Evolutionary conservation across 495 filamentous ascomycete species (phyloP), one percentile per base, ranked within the genome.

Genomic region (Xylaria telfairii): DNA sequence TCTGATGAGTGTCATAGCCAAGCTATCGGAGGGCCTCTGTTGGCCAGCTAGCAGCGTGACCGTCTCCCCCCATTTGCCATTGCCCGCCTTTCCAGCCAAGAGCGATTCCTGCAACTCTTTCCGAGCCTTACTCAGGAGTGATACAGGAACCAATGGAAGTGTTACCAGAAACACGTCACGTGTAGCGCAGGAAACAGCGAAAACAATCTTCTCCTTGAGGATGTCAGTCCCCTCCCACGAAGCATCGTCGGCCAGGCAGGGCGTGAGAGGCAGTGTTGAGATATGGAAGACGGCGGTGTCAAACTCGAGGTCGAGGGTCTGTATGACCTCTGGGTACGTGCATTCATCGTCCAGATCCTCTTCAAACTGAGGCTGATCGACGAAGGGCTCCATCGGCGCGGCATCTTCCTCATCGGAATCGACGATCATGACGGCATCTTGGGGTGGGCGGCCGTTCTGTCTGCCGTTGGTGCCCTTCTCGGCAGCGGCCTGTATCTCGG

Each of bases 341-440:
- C 84, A 69, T 49, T 76, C 75, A 65, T 80, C 66, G 46, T 73
- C 75, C 62, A 77, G 24, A 64, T 46, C 72, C 4, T 87, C 84
- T 69, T 87, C 80, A 61, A 85, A 84, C 32, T 86, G 77, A 56
- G 85, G 84, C 65, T 87, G 78, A 71, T 85, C 81, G 56, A 80
- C 74, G 54, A 83, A 84, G 0, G 56, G 28, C 39, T 72, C 73
- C 32, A 72, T 68, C 5, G 79, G 65, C 4, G 75, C 63, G 24
- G 71, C 53, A 13, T 81, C 79, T 59, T 95, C 93, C 42, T 95
- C 92, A 71, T 96, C 92, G 0, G 92, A 94, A 76, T 93, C 91
- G 49, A 93, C 87, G 46, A 93, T 86, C 88, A 96, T 93, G 39
- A 95, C 83, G 2, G 86, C 83, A 75, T 93, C 90, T 24, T 82